Percentiles rank a stretch among this genome's conserved stretches.
These are phyloP conservation scores for Zychaea mexicana DNA, from an alignment of 371 early-diverging fungal genomes.

Conservation along the genomic window DNA sequence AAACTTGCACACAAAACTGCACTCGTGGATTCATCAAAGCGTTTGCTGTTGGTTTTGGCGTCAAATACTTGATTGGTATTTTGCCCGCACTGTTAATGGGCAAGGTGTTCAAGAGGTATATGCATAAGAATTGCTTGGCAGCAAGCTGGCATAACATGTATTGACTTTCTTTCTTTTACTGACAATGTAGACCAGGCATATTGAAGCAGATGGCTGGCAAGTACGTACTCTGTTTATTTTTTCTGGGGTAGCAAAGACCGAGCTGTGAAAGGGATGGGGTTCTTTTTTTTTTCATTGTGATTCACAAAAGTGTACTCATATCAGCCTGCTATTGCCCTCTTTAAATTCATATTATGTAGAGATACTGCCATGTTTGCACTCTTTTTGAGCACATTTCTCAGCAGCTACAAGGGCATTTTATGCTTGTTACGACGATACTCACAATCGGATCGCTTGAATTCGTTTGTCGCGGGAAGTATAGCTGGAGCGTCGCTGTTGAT, in stretches of 20 bases:
- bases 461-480: conserved; percentile 79
- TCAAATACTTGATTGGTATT: conserved; percentile 79
- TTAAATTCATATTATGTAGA: conserved; percentile 16
- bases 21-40: conserved; percentile 76
- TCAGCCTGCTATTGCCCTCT: neutral
- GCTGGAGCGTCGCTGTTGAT: conserved; percentile 73
- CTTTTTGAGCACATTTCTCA: conserved; percentile 79
- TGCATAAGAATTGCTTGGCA: conserved; percentile 1
- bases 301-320: no score
- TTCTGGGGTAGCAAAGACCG: no score
- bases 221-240: neutral
- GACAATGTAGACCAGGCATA: conserved; percentile 6
- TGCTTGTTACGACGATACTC: conserved; percentile 66
- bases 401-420: conserved; percentile 77
- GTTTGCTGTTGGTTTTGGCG: conserved; percentile 68
- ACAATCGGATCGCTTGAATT: conserved; percentile 61
- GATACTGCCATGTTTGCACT: conserved; percentile 84
- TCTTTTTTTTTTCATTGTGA: neutral
- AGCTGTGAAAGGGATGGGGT: neutral
- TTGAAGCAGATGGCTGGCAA: conserved; percentile 9
- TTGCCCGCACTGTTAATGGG: conserved; percentile 70
- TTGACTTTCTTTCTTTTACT: no score
- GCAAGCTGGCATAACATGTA: neutral
- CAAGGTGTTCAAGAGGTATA: conserved; percentile 63
- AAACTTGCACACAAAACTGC: conserved; percentile 75